Evolutionary conservation across 2,329 filamentous ascomycete genomes (phyloP), one percentile per base, ranked within the genome.

Genomic region (Cytospora piceae): DNA sequence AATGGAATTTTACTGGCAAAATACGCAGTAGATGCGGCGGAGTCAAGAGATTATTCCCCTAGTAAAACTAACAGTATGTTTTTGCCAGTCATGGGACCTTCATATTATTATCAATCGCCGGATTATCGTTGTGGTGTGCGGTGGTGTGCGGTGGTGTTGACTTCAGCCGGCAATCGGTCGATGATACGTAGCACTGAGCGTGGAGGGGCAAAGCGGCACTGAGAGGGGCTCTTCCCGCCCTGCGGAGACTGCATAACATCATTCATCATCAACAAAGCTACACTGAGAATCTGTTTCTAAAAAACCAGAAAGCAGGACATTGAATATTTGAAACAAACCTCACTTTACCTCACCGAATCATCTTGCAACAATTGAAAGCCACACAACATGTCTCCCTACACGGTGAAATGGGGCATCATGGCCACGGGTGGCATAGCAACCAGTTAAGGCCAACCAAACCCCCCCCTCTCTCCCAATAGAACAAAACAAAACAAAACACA

Each of bases 371-470:
- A 22, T 27, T 1, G 17, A 29, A 49, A 17, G 61, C 17, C 20
- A 59, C 54, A 15, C 32, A 58, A 68, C 14, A 82, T 82, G 80
- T 74, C 81, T 72, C 81, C 84, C 5, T 82, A 79, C 70, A 83
- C 80, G 54, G 66, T 85, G 64, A 82, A 78, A 77, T 87, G 85
- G 85, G 85, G 85, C 70, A 87, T 87, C 74, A 78, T 87, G 78
- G 85, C 85, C 74, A 87, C 85, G 1, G 85, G 85, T 61, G 79
- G 83, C 71, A 87, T 87, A 72, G 85, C 85, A 49, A 67, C 66
- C 55, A 67, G 66, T 67, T 34, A 61, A 57, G 60, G 39, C 27
- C 29, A 65, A 20, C 37, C 63, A 34, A 14, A 17, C 17, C 15
- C 31, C 29, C n/a, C 9, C 22, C n/a, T 15, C 20, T 24, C 22